Base-by-base conservation (phyloP, 148 eudicot species). In the Vaccinium darrowii region DNA sequence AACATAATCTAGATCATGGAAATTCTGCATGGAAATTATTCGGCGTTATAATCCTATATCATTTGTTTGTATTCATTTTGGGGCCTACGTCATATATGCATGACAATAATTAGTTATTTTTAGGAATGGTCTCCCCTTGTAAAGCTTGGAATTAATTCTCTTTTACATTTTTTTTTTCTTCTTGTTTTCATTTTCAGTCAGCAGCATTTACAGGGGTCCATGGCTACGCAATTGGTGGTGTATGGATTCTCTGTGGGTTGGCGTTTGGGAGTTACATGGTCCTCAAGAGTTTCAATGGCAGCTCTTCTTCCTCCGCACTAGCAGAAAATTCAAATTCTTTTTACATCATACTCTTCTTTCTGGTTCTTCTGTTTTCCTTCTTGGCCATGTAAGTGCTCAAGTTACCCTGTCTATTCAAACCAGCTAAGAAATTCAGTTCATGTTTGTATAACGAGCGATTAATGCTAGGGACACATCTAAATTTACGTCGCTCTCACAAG, bases 181-280 rank as follows among this genome's bases (percentile, higher is more conserved):
- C 33, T 27, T 25, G 39, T 27, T 30, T 69, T 69, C 11, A 30
- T 69, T 69, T 69, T 36, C 87, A 94, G 98, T 93, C 98, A 23
- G 91, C 93, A 16, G 92, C 90, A 47, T 94, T 89, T 80, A 93
- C 96, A 10, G 98, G 98, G 52, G 58, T 94, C 63, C 94, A 94
- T 88, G 98, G 98, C 25, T 94, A 90, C 47, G 93, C 92, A 0
- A 72, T 90, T 74, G 94, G 93, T 3, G 94, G 91, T 76, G 86
- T 88, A 52, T 92, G 90, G 93, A 53, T 93, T 81, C 23, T 93
- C 0, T 90, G 91, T 80, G 98, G 98, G 30, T 76, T 94, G 50
- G 94, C 90, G 53, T 87, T 81, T 78, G 92, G 91, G 54, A 85
- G 87, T 87, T 91, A 83, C 79, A 7, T 91, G 80, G 89, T 90